Evolutionary conservation across 169 alveolate genomes (phyloP), one percentile per base, ranked within the genome.

Genomic region (Eimeria sp.): DNA sequence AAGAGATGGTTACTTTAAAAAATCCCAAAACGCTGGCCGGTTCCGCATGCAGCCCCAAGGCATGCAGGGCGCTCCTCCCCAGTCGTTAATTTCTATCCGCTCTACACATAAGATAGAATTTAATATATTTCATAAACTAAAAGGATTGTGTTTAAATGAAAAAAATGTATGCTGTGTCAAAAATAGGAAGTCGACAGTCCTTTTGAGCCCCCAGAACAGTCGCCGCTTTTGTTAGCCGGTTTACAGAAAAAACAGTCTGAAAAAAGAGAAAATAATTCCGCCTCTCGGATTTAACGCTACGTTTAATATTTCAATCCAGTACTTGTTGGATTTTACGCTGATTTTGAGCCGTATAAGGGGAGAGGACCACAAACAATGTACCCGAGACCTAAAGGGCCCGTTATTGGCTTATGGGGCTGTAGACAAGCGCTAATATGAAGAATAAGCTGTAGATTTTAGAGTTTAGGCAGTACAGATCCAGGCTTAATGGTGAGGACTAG

Each of bases 11-110:
- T n/a, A 25, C 14, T 65, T 65, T 20, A 65, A 65, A 65, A 65
- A 65, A 4, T 4, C 43, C 22, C 4, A 65, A 5, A 65, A 14
- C 6, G 13, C 75, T 61, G 4, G 43, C 18, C 34, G 75, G 43
- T 2, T 25, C 75, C 27, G 84, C 84, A 73, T 73, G 84, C 84
- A 73, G 84, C 84, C 84, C 84, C 84, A 73, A 73, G 34, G 11
- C 58, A 0, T 4, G 70, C 27, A 61, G n/a, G n/a, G 40, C 40
- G 40, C 0, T 34, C 40, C 40, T 34, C 78, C 78, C 16, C 78
- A 5, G 78, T 30, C 43, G 49, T 49, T 72, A 30, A 14, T 22
- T 49, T 14, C 20, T 18, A 61, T 61, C 70, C 0, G 11, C 70
- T 61, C 40, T 34, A 34, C 40, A 34, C 0, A 34, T 34, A 34